Evolutionary conservation across 2,329 filamentous ascomycete genomes (phyloP).

Genomic region (Gnomoniopsis smithogilvyi): DNA sequence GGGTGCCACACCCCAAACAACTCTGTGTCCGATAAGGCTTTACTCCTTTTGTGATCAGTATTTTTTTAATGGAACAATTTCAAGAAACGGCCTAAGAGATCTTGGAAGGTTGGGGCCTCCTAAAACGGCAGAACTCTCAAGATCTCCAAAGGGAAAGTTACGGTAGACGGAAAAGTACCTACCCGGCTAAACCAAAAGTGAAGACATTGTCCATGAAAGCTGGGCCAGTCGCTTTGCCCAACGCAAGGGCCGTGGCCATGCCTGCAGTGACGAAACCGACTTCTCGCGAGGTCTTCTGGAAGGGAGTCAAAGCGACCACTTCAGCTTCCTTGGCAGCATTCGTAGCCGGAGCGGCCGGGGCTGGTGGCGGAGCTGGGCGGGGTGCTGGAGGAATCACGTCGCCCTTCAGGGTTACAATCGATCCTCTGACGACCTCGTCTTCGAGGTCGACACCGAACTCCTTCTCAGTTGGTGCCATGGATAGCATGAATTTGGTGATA

Average conservation of each 20-base stretch:
- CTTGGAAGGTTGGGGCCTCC: too few relatives aligned
- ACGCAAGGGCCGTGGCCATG: constrained; percentile 70
- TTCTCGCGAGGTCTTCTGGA: constrained; percentile 75
- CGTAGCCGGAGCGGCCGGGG: constrained; percentile 49
- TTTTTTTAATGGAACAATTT: too few relatives aligned
- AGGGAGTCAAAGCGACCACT: constrained; percentile 70
- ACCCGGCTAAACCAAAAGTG: constrained; percentile 75
- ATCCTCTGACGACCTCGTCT: constrained; percentile 82
- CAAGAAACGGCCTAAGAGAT: too few relatives aligned
- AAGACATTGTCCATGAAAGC: constrained; percentile 87
- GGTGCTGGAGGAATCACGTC: constrained; percentile 73
- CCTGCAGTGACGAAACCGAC: constrained; percentile 72
- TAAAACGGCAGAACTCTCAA: too few relatives aligned
- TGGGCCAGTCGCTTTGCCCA: constrained; percentile 78
- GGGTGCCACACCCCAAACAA: constrained; percentile 82
- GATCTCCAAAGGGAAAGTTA: too few relatives aligned
- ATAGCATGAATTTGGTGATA: constrained; percentile 83
- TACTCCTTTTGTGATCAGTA: too few relatives aligned
- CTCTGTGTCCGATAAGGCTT: constrained; percentile 75
- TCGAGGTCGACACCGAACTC: constrained; percentile 76
- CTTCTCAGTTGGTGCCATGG: constrained; percentile 74
- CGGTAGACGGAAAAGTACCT: too few relatives aligned
- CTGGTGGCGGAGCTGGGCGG: constrained; percentile 59
- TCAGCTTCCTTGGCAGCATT: constrained; percentile 53
- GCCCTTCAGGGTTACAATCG: constrained; percentile 78